Evolutionary conservation across 129 eudicot species (phyloP).

Genomic region (Kitagawia praeruptora): DNA sequence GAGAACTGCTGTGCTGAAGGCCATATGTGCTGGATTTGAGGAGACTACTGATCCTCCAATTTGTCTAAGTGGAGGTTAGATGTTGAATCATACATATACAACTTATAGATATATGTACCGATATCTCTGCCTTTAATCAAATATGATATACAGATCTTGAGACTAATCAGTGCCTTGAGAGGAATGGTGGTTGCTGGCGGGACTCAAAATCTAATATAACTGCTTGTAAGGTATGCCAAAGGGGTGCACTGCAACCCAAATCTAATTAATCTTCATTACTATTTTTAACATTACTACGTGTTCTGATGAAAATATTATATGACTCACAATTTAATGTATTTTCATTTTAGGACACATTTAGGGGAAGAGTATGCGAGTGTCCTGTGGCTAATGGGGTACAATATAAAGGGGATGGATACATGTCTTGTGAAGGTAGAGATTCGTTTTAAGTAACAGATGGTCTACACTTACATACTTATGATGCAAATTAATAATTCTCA

Average conservation of each 20-base stretch:
- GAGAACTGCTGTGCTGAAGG: constrained; percentile 70
- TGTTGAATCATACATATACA: background rate
- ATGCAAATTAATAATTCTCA: background rate
- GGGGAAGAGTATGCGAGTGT: constrained; percentile 93
- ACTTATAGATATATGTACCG: background rate
- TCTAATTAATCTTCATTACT: background rate
- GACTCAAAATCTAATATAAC: constrained; percentile 52
- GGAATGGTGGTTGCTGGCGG: constrained; percentile 88
- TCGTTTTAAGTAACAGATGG: background rate
- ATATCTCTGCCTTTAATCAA: background rate
- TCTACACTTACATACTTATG: background rate
- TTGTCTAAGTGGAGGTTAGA: constrained; percentile 71
- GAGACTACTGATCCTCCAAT: constrained; percentile 86
- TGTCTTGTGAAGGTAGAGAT: constrained; percentile 56
- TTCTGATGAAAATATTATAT: background rate
- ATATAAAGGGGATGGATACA: constrained; percentile 89
- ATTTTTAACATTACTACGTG: background rate
- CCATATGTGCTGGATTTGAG: constrained; percentile 84
- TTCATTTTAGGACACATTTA: constrained; percentile 64
- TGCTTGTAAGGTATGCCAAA: constrained; percentile 71
- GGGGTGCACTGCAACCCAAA: too few relatives aligned
- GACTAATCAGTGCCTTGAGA: constrained; percentile 79
- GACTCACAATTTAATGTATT: background rate
- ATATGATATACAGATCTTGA: constrained; percentile 53
- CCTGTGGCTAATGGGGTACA: constrained; percentile 75